Percentiles rank a stretch among this genome's conserved stretches.
These are phyloP conservation scores for Cicer yamashitae DNA, from an alignment of 306 rosid genomes.

Conservation along the genomic window DNA sequence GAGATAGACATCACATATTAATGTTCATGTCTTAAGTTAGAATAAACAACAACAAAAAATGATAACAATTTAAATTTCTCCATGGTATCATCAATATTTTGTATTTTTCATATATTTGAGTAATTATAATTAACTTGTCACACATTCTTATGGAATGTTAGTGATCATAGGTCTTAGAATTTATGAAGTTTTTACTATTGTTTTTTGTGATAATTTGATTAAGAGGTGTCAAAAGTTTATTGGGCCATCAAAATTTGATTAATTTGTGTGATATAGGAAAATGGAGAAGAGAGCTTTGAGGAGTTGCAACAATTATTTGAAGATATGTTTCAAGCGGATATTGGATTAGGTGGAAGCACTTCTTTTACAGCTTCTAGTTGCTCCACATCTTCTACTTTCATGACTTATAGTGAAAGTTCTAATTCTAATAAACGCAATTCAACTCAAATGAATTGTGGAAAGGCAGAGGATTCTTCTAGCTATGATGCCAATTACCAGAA, in stretches of 20 bases:
- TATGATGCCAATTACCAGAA: conserved; percentile 50
- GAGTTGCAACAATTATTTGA: conserved; percentile 81
- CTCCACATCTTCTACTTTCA: conserved; percentile 55
- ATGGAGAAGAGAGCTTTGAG: conserved; percentile 81
- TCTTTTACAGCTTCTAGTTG: conserved; percentile 43
- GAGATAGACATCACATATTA: not conserved
- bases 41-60: not conserved
- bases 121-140: not conserved
- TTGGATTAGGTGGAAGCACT: conserved; percentile 46
- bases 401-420: conserved; percentile 50
- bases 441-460: conserved; percentile 57
- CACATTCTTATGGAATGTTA: too few species aligned
- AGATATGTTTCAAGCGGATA: conserved; percentile 74
- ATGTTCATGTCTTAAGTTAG: not conserved
- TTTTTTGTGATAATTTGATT: too few species aligned
- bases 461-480: conserved; percentile 47
- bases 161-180: too few species aligned
- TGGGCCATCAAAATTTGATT: not conserved
- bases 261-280: conserved; percentile 55
- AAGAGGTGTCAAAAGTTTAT: too few species aligned
- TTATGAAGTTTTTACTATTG: too few species aligned
- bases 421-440: conserved; percentile 72
- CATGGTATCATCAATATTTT: not conserved
- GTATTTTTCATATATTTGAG: not conserved
- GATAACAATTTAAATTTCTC: not conserved